phyloP scores from a whole-genome alignment of 2,329 filamentous ascomycete species.

The Penicillium sp. region DNA sequence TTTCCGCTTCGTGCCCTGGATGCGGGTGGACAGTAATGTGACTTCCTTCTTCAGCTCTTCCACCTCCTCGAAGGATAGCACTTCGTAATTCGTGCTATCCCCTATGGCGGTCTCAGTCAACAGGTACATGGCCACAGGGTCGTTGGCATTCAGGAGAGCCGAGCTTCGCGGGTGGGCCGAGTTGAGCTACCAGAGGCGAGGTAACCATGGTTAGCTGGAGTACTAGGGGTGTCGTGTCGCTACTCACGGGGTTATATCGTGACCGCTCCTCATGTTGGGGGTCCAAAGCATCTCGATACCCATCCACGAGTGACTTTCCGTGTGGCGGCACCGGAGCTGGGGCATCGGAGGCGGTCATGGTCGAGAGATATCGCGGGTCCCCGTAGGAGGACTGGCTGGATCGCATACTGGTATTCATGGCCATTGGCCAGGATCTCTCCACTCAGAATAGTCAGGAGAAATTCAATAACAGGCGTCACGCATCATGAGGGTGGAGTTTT shows the following conservation, averaged over 20 bases:
- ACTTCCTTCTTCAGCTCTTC: conserved; percentile 88
- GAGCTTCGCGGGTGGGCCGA: conserved; percentile 36
- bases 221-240: background rate
- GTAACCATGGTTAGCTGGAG: conserved; percentile 15
- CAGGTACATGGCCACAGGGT: conserved; percentile 78
- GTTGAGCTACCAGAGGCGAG: conserved; percentile 58
- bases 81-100: conserved; percentile 80
- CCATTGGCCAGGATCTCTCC: conserved; percentile 6
- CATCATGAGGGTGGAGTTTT: conserved; percentile 13
- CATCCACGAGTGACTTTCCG: conserved; percentile 55
- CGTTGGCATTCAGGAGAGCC: conserved; percentile 45
- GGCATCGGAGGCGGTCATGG: conserved; percentile 32
- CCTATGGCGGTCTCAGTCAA: conserved; percentile 89
- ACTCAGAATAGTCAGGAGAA: conserved; percentile 8
- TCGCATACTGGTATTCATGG: conserved; percentile 38
- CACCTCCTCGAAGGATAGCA: conserved; percentile 87
- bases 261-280: conserved; percentile 56
- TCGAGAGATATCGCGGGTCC: conserved; percentile 40
- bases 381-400: conserved; percentile 44
- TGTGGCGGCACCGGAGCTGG: conserved; percentile 29
- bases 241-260: conserved; percentile 58
- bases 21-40: conserved; percentile 67
- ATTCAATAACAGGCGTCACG: conserved; percentile 18
- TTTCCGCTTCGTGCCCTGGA: conserved; percentile 78
- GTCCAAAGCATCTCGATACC: conserved; percentile 58